Evolutionary conservation across 1,284 basidiomycete species (phyloP).

Genomic region (Leccinum proliferum): DNA sequence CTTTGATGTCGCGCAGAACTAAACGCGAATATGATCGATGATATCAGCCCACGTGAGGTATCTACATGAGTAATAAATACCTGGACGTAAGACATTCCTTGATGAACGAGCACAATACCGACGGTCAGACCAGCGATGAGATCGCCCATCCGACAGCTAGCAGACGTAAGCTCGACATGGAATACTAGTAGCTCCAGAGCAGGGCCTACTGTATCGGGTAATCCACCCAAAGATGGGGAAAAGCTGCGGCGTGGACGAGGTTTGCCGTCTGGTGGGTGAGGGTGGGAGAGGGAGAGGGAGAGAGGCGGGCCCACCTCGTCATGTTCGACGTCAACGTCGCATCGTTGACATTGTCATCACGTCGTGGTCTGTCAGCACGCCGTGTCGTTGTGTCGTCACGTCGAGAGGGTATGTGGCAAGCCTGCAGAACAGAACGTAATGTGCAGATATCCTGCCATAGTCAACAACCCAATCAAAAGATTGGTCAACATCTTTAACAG

Average conservation of each 20-base stretch:
- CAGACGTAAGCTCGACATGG: neutral
- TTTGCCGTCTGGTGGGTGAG: too few relatives aligned
- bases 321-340: too few relatives aligned
- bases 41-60: constrained; percentile 10
- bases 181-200: neutral
- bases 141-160: constrained; percentile 73
- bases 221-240: constrained; percentile 87
- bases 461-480: too few relatives aligned
- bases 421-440: too few relatives aligned
- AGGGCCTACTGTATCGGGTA: constrained; percentile 68
- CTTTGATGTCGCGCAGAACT: constrained; percentile 92
- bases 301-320: too few relatives aligned
- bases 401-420: too few relatives aligned
- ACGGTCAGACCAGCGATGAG: constrained; percentile 88
- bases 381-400: too few relatives aligned
- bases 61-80: constrained; percentile 32
- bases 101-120: constrained; percentile 88
- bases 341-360: too few relatives aligned
- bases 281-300: too few relatives aligned
- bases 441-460: too few relatives aligned
- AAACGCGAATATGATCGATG: constrained; percentile 6
- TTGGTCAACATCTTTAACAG: too few relatives aligned
- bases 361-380: too few relatives aligned
- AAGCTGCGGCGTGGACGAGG: constrained; percentile 36
- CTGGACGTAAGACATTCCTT: constrained; percentile 80